Evolutionary conservation across 73 alveolate species (phyloP).

Genomic region (Paramecium tetraurelia): DNA sequence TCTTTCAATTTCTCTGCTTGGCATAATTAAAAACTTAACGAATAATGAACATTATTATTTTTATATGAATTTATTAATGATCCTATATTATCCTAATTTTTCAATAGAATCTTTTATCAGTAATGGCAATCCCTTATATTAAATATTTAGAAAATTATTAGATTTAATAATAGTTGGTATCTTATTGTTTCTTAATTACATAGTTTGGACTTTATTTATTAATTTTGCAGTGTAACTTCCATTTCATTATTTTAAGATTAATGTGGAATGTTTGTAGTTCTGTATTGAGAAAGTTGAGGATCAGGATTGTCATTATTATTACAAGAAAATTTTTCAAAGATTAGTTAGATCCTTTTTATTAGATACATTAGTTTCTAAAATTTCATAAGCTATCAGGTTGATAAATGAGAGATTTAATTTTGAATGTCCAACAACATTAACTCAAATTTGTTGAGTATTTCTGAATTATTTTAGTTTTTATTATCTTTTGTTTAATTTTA

Average conservation of each 20-base stretch:
- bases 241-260: background rate
- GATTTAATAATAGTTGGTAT: background rate
- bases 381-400: background rate
- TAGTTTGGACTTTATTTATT: background rate
- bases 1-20: too few relatives aligned
- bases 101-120: too few relatives aligned
- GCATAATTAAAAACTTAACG: too few relatives aligned
- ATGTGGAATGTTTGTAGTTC: background rate
- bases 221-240: background rate
- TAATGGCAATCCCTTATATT: too few relatives aligned
- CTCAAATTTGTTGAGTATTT: background rate
- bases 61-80: too few relatives aligned
- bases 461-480: background rate
- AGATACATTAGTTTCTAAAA: background rate
- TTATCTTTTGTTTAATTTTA: background rate
- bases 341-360: background rate
- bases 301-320: background rate
- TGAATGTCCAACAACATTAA: background rate
- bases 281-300: background rate
- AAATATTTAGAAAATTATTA: background rate
- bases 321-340: background rate
- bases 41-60: too few relatives aligned
- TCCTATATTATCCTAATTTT: too few relatives aligned
- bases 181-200: background rate
- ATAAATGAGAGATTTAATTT: background rate